These are phyloP conservation scores for Vanrija sp. DNA, from an alignment of 1,284 basidiomycete species.

Conservation along the genomic window DNA sequence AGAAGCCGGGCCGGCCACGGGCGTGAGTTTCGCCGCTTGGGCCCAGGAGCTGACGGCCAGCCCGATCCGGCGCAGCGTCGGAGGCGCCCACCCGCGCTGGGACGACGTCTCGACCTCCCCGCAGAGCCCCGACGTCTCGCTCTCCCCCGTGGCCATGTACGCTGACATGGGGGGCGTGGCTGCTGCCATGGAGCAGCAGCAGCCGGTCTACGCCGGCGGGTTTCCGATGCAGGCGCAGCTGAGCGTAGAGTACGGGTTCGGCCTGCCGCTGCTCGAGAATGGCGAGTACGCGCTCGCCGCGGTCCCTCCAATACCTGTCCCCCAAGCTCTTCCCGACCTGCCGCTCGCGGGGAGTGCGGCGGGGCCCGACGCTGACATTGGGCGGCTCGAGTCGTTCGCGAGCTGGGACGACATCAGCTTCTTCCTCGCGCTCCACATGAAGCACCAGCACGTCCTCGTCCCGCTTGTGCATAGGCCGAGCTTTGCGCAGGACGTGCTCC, in stretches of 20 bases:
- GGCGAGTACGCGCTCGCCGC: not conserved
- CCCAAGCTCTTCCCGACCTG: not conserved
- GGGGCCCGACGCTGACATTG: not conserved
- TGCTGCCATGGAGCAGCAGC: not conserved
- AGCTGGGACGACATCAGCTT: constrained; percentile 25
- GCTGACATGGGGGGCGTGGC: not conserved
- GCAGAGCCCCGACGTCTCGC: not conserved
- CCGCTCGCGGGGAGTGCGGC: not conserved
- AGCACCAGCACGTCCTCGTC: constrained; percentile 26
- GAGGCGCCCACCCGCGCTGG: not conserved
- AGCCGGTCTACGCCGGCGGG: no score
- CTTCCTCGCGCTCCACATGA: constrained; percentile 27
- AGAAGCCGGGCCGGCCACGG: constrained; percentile 7
- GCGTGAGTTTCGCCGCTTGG: not conserved
- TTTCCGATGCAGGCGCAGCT: no score
- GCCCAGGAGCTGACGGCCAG: not conserved
- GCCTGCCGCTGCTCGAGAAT: not conserved
- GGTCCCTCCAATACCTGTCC: not conserved
- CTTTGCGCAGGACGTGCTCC: constrained; percentile 28
- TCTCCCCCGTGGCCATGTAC: not conserved
- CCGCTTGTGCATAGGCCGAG: constrained; percentile 31
- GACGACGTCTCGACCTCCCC: not conserved
- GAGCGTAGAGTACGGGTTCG: no score
- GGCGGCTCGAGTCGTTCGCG: constrained; percentile 18
- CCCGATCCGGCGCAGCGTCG: not conserved